Conservation (phyloP, 768 basidiomycete genomes). For the Boletus reticuloceps region DNA sequence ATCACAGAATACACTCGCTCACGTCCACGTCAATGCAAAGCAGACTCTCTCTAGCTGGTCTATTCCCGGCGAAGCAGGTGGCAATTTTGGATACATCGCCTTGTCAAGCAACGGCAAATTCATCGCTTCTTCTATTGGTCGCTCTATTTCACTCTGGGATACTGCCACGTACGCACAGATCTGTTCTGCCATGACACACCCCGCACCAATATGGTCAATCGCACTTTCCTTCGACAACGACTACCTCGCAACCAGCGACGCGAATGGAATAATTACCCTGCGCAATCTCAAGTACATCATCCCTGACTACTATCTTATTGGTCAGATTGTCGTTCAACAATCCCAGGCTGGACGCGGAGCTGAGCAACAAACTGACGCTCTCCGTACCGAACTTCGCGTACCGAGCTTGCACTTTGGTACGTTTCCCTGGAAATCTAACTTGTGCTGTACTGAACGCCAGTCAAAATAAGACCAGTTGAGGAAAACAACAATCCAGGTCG, state of each 20-base stretch:
- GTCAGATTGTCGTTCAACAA: not conserved
- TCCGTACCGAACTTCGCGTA: not conserved
- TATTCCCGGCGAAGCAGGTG: not conserved
- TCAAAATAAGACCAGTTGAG: not conserved
- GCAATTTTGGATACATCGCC: not conserved
- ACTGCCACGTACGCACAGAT: not conserved
- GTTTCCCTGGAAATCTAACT: not conserved
- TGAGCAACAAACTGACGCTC: not conserved
- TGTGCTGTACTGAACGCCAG: not conserved
- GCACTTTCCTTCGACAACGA: slow-evolving; percentile 4
- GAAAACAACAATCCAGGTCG: not conserved
- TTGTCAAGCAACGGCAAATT: not conserved
- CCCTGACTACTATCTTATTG: not conserved
- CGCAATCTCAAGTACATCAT: not conserved
- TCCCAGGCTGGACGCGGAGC: not conserved
- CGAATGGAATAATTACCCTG: not conserved
- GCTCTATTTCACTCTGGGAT: slow-evolving; percentile 2
- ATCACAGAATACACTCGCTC: not conserved
- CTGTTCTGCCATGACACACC: not conserved
- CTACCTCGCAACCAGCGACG: not conserved
- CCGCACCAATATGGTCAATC: not conserved
- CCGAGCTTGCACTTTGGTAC: not conserved
- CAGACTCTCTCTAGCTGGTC: not conserved
- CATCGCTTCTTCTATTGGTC: not conserved
- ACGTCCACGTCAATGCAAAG: not conserved